Base-by-base conservation (phyloP, 371 early-diverging fungal genomes). In the Rhizopus sp. region DNA sequence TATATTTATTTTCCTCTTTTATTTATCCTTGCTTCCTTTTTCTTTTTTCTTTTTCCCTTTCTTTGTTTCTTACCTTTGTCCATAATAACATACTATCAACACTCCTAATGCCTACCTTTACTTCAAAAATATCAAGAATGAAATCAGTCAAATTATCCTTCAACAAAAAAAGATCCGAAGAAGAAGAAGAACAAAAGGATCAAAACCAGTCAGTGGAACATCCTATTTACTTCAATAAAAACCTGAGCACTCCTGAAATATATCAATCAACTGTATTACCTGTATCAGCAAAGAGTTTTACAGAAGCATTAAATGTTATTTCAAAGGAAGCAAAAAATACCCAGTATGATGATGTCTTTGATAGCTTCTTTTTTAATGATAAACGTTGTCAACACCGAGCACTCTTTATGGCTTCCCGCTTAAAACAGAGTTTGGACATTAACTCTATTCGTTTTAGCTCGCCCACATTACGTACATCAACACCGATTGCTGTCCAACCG, bases 321-420 rank as follows among this genome's bases (percentile, higher is more conserved):
- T 69, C 78, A 1, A 65, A 64, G 48, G 68, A 78, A 56, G 73
- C 69, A 7, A 53, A 66, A 40, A 61, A 56, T 8, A 63, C 68
- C 1, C 73, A 71, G 38, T 78, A 64, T 51, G 68, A 66, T 9
- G 80, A 76, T 62, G 60, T 74, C 1, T 73, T 72, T 57, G 77
- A 66, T 47, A 58, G 64, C 10, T 74, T 76, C 55, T 80, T 80
- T 35, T 80, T 76, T 49, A 76, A 59, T 29, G 80, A 80, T 52
- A 76, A 72, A 40, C 64, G 74, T 44, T 80, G 80, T 59, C 74
- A 72, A 41, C 64, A 70, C 35, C 69, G 80, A 30, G 77, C 80
- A 7, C 57, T 77, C 15, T 80, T 72, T 50, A 72, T 80, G 69
- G 69, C 77, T 2, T 69, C 75, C 12, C 63, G 77, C 23, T 53